Percentiles rank a stretch among this genome's conserved stretches.
Conservation (phyloP, 257 asterid genomes). For the Sherardia arvensis region DNA sequence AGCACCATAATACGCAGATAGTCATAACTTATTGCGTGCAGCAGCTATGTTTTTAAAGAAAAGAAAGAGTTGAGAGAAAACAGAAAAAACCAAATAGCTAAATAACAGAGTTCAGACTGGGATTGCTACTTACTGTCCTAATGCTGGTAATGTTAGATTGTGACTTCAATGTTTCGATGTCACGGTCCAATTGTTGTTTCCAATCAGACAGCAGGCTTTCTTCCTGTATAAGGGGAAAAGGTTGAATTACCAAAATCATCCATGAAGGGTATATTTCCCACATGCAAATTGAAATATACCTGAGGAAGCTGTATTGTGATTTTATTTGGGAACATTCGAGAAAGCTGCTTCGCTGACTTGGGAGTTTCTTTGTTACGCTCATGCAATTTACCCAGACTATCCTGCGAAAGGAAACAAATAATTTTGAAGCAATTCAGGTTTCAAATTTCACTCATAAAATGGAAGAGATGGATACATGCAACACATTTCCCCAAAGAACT, state of each 20-base stretch:
- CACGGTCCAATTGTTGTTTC: conserved; percentile 83
- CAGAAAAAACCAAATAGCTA: background rate
- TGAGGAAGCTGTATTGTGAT: conserved; percentile 82
- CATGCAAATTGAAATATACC: conserved; percentile 28
- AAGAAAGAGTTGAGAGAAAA: background rate
- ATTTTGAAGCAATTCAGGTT: background rate
- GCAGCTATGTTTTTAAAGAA: background rate
- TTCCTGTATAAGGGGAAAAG: conserved; percentile 33
- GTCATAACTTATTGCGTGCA: background rate
- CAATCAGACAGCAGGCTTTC: conserved; percentile 65
- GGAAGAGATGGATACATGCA: background rate
- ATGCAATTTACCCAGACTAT: conserved; percentile 66
- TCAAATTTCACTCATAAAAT: background rate
- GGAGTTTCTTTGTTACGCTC: conserved; percentile 83
- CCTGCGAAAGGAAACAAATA: conserved; percentile 27
- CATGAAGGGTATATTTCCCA: background rate
- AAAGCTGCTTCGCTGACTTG: conserved; percentile 72
- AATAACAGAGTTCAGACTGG: background rate
- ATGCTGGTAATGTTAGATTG: conserved; percentile 67
- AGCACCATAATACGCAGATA: no score
- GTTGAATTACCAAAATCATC: background rate
- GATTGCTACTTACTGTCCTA: conserved; percentile 44
- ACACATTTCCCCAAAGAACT: background rate
- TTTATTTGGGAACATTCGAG: conserved; percentile 90
- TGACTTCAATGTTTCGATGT: conserved; percentile 73